Conservation (phyloP, 202 grass and related monocot species). For the Cymbopogon flexuosus region DNA sequence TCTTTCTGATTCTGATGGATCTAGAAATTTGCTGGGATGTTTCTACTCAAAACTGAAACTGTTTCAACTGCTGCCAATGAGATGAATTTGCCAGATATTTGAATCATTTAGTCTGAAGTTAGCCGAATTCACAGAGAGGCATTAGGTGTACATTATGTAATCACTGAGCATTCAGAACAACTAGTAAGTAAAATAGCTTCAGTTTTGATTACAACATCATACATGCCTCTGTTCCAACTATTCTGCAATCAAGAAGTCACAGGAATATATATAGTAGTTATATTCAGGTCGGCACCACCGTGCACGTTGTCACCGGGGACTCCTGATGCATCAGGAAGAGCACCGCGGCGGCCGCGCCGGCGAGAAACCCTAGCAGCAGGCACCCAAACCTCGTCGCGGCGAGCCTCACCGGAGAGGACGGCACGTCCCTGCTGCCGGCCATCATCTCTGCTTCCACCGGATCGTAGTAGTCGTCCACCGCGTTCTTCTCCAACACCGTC, state of each 20-base stretch:
- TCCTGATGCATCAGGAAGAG: slow-evolving; percentile 10
- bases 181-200: neutral
- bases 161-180: neutral
- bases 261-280: neutral
- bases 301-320: neutral
- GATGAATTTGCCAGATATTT: neutral
- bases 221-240: neutral
- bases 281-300: slow-evolving; percentile 42
- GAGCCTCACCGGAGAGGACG: neutral
- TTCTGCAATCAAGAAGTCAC: neutral
- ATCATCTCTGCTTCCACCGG: neutral
- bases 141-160: neutral
- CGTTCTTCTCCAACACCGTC: neutral
- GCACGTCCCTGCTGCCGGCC: too few species aligned
- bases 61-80: neutral
- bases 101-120: neutral
- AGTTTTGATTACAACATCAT: neutral
- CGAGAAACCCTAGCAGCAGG: slow-evolving; percentile 37
- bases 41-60: neutral
- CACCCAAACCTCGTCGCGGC: neutral
- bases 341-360: neutral
- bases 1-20: slow-evolving; percentile 46
- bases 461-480: neutral
- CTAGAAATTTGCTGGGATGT: neutral
- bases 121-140: neutral